phyloP scores from a whole-genome alignment of 1,284 basidiomycete species.

The Cystobasidium pallidum region DNA sequence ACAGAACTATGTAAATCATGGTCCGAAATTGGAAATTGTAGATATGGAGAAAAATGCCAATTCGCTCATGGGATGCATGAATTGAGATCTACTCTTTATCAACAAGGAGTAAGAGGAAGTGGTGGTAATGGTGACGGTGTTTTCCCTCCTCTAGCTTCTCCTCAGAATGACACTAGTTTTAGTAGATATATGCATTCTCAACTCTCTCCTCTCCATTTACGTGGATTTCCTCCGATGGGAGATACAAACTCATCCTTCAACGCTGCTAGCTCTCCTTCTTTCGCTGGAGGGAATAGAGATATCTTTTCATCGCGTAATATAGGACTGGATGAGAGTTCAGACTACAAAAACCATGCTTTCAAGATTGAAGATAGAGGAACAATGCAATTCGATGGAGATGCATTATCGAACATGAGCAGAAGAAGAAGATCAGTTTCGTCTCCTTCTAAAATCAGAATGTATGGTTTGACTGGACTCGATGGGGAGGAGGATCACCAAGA shows the following conservation, averaged over 20 bases:
- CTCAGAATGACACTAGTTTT: too few species aligned
- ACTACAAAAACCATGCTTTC: neutral
- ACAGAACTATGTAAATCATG: conserved; percentile 88
- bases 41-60: conserved; percentile 83
- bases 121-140: too few species aligned
- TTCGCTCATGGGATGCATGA: conserved; percentile 89
- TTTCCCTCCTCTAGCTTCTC: too few species aligned
- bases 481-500: neutral
- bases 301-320: neutral
- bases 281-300: neutral
- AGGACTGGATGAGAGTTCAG: neutral
- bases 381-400: neutral
- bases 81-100: conserved; percentile 76
- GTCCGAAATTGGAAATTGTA: conserved; percentile 88
- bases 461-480: neutral
- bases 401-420: too few species aligned
- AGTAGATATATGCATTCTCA: too few species aligned
- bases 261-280: neutral
- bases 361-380: neutral
- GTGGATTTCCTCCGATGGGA: too few species aligned
- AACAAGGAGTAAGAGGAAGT: too few species aligned
- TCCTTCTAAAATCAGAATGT: conserved; percentile 28
- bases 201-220: too few species aligned
- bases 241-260: conserved; percentile 50
- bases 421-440: conserved; percentile 29